Evolutionary conservation across 176 grass and related monocot species (phyloP).

Genomic region (Eragrostis nindensis): DNA sequence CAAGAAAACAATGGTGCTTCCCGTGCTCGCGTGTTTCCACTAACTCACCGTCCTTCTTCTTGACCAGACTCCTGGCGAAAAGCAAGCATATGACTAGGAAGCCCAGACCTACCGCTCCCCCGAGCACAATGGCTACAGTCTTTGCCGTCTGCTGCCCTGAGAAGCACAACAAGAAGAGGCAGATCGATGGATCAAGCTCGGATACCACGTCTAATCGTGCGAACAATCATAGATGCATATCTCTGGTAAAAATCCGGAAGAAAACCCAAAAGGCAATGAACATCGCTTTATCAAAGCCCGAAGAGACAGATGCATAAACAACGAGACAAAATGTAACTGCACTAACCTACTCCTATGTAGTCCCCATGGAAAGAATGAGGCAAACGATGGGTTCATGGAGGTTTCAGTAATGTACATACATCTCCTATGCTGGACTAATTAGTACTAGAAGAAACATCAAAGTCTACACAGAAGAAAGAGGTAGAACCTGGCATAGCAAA

Average conservation of each 20-base stretch:
- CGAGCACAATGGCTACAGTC: slow-evolving; percentile 98
- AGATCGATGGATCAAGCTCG: slow-evolving; percentile 38
- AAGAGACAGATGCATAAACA: slow-evolving; percentile 47
- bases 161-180: slow-evolving; percentile 33
- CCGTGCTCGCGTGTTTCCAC: slow-evolving; percentile 2
- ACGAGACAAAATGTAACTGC: slow-evolving; percentile 25
- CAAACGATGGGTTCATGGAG: background rate
- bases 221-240: slow-evolving; percentile 43
- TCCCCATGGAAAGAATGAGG: slow-evolving; percentile 29
- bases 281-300: slow-evolving; percentile 43
- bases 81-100: slow-evolving; percentile 97
- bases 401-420: slow-evolving; percentile 3
- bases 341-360: slow-evolving; percentile 22
- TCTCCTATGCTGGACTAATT: slow-evolving; percentile 5
- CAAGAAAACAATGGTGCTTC: background rate
- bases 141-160: slow-evolving; percentile 85
- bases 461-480: background rate
- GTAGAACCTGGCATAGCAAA: background rate
- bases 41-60: slow-evolving; percentile 90
- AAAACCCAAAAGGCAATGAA: slow-evolving; percentile 30
- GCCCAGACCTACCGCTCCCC: slow-evolving; percentile 76
- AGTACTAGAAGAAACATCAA: slow-evolving; percentile 2
- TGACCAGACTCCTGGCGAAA: slow-evolving; percentile 77
- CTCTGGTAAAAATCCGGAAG: slow-evolving; percentile 47
- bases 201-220: slow-evolving; percentile 39